Evolutionary conservation across 2,329 filamentous ascomycete species (phyloP).

Genomic region (Emergomyces pasteurianus): DNA sequence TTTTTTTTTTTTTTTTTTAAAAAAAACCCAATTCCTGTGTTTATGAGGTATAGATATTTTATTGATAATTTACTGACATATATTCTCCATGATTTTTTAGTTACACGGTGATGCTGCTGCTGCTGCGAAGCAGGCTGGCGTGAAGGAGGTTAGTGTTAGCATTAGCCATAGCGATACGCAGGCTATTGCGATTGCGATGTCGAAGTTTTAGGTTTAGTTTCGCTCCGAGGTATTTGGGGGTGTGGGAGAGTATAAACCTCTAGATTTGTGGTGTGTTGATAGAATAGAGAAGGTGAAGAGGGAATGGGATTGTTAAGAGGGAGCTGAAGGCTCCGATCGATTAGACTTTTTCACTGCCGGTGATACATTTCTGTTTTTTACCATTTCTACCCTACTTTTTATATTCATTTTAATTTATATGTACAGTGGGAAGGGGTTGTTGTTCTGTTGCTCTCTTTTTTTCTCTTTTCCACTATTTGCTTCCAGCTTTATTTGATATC

Average conservation of each 20-base stretch:
- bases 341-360: neutral
- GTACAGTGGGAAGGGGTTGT: neutral
- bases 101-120: slow-evolving; percentile 73
- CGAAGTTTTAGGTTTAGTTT: slow-evolving; percentile 47
- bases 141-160: slow-evolving; percentile 81
- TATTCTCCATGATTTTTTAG: slow-evolving; percentile 35
- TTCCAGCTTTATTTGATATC: neutral
- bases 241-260: neutral
- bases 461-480: neutral
- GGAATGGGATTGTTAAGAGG: neutral
- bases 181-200: slow-evolving; percentile 86
- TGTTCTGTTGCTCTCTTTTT: neutral
- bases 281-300: neutral
- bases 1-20: slow-evolving; percentile 6
- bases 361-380: neutral
- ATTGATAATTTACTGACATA: neutral
- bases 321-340: neutral
- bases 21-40: neutral
- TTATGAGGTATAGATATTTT: neutral
- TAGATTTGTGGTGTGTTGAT: neutral
- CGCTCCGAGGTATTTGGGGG: neutral
- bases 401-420: neutral
- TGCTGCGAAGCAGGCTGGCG: slow-evolving; percentile 73
- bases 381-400: neutral
- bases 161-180: slow-evolving; percentile 94